phyloP scores from a whole-genome alignment of 169 alveolate species.

The Plasmodium blacklocki region DNA sequence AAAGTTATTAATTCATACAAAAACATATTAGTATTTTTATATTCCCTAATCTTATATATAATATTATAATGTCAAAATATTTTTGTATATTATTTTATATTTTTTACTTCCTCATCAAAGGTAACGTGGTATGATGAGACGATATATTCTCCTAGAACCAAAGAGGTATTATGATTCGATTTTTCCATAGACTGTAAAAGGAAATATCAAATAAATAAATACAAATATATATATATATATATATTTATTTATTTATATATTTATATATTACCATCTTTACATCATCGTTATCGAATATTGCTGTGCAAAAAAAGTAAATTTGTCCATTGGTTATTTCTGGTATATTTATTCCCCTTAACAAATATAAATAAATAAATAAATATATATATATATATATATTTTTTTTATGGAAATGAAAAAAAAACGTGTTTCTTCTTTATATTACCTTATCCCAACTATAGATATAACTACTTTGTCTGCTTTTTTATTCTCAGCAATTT shows the following conservation, averaged over 20 bases:
- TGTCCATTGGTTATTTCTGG: slow-evolving; percentile 63
- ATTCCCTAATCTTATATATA: too few relatives aligned
- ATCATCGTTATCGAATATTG: slow-evolving; percentile 59
- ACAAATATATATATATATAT: neutral
- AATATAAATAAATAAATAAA: slow-evolving; percentile 8
- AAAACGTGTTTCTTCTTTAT: neutral
- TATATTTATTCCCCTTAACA: slow-evolving; percentile 41
- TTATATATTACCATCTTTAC: slow-evolving; percentile 28
- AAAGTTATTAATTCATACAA: too few relatives aligned
- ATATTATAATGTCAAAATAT: too few relatives aligned
- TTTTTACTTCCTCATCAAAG: slow-evolving; percentile 46
- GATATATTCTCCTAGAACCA: slow-evolving; percentile 43
- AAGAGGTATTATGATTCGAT: slow-evolving; percentile 48
- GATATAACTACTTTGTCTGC: slow-evolving; percentile 48
- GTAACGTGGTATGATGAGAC: slow-evolving; percentile 11
- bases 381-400: neutral
- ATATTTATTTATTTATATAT: too few relatives aligned
- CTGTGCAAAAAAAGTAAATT: slow-evolving; percentile 44
- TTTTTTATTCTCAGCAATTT: slow-evolving; percentile 26
- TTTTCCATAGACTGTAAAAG: slow-evolving; percentile 64
- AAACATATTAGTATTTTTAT: too few relatives aligned
- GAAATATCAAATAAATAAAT: neutral
- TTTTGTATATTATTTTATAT: neutral
- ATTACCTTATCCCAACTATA: slow-evolving; percentile 58
- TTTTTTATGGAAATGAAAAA: neutral